These are phyloP conservation scores for Rhododendron molle DNA, from an alignment of 148 eudicot species.

Conservation along the genomic window DNA sequence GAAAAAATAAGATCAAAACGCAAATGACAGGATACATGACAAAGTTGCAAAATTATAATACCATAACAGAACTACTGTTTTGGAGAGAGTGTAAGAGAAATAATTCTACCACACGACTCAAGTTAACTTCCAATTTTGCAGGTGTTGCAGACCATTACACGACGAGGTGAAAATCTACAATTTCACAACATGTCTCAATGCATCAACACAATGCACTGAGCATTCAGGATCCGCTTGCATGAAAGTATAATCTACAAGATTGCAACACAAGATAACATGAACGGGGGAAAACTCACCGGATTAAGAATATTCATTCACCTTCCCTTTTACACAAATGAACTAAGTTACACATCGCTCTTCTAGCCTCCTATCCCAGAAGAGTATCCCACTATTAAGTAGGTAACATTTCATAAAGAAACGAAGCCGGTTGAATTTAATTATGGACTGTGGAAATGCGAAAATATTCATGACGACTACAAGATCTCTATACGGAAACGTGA, in stretches of 20 bases:
- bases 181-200: neutral
- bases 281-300: neutral
- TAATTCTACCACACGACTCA: neutral
- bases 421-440: neutral
- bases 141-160: neutral
- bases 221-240: neutral
- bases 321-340: neutral
- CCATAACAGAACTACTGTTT: neutral
- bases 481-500: neutral
- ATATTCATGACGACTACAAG: neutral
- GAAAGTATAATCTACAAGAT: neutral
- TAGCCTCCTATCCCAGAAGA: neutral
- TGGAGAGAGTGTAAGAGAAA: neutral
- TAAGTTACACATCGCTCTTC: neutral
- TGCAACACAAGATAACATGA: neutral
- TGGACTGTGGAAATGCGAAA: neutral
- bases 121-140: neutral
- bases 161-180: neutral
- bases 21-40: neutral
- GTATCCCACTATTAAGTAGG: neutral
- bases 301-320: neutral
- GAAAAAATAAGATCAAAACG: neutral
- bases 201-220: neutral
- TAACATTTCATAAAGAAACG: neutral
- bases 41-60: neutral